Evolutionary conservation across 768 basidiomycete genomes (phyloP).

Genomic region (Chalciporus chontae): DNA sequence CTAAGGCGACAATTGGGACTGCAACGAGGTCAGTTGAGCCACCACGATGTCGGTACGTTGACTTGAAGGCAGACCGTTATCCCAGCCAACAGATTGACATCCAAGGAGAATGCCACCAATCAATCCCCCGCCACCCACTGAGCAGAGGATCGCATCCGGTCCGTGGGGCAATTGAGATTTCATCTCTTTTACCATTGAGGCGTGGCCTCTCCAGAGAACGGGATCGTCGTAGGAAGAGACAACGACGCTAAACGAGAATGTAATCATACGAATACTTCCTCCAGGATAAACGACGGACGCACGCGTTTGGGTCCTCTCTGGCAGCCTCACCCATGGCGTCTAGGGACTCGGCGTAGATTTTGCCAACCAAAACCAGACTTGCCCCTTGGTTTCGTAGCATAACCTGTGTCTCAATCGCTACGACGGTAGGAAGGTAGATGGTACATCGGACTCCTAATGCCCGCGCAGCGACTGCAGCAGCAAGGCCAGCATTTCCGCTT

Average conservation of each 20-base stretch:
- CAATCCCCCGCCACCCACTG: slow-evolving; percentile 73
- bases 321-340: slow-evolving; percentile 46
- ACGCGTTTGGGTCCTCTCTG: slow-evolving; percentile 48
- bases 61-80: slow-evolving; percentile 47
- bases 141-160: slow-evolving; percentile 74
- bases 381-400: slow-evolving; percentile 53
- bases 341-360: slow-evolving; percentile 56
- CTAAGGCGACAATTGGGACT: slow-evolving; percentile 67
- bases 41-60: neutral
- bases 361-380: slow-evolving; percentile 54
- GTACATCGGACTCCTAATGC: slow-evolving; percentile 56
- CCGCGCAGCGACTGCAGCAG: slow-evolving; percentile 60
- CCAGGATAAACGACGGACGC: slow-evolving; percentile 25
- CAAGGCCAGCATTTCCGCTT: slow-evolving; percentile 78
- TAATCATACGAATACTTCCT: neutral
- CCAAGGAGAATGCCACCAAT: slow-evolving; percentile 68
- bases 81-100: slow-evolving; percentile 64
- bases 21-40: slow-evolving; percentile 2
- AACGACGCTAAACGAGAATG: slow-evolving; percentile 45
- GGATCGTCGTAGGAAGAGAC: slow-evolving; percentile 72
- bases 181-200: slow-evolving; percentile 70
- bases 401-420: slow-evolving; percentile 43
- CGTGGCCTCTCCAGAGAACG: slow-evolving; percentile 70
- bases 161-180: slow-evolving; percentile 46
- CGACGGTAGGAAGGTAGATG: slow-evolving; percentile 62